Evolutionary conservation across 768 basidiomycete genomes (phyloP).

Genomic region (Phylloporus sp.): DNA sequence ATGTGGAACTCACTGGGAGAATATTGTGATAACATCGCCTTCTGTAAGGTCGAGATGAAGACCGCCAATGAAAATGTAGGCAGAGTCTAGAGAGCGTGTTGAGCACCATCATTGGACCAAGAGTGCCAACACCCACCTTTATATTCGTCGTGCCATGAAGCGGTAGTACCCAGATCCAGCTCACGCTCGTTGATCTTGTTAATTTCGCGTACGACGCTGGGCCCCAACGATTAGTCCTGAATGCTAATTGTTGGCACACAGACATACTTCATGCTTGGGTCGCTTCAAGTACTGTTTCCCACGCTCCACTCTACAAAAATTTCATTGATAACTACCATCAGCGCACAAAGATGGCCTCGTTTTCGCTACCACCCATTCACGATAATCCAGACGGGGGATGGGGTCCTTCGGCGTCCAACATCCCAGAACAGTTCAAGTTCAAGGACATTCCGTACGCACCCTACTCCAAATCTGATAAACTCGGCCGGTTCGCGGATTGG

Average conservation of each 20-base stretch:
- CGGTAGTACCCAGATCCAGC: slow-evolving; percentile 68
- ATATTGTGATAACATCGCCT: slow-evolving; percentile 95
- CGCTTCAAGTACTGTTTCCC: slow-evolving; percentile 18
- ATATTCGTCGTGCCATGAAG: slow-evolving; percentile 97
- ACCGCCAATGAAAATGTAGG: slow-evolving; percentile 92
- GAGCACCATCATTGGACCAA: background rate
- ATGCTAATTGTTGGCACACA: background rate
- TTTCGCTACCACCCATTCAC: slow-evolving; percentile 81
- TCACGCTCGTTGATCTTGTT: slow-evolving; percentile 90
- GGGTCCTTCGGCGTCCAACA: slow-evolving; percentile 80
- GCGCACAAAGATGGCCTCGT: slow-evolving; percentile 58
- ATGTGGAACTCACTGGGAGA: slow-evolving; percentile 77
- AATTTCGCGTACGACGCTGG: slow-evolving; percentile 89
- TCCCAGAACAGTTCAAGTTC: slow-evolving; percentile 93
- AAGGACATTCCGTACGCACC: slow-evolving; percentile 98
- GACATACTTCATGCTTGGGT: slow-evolving; percentile 67
- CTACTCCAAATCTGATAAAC: slow-evolving; percentile 98
- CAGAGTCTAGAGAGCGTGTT: slow-evolving; percentile 60
- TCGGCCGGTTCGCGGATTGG: slow-evolving; percentile 98
- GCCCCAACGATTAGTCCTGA: slow-evolving; percentile 9
- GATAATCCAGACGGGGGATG: slow-evolving; percentile 93
- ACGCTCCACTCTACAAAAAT: slow-evolving; percentile 18
- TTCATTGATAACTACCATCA: slow-evolving; percentile 16
- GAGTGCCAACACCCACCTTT: slow-evolving; percentile 47
- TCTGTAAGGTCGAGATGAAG: slow-evolving; percentile 88